Evolutionary conservation across 441 rosid genomes (phyloP).

Genomic region (Corymbia citriodora): DNA sequence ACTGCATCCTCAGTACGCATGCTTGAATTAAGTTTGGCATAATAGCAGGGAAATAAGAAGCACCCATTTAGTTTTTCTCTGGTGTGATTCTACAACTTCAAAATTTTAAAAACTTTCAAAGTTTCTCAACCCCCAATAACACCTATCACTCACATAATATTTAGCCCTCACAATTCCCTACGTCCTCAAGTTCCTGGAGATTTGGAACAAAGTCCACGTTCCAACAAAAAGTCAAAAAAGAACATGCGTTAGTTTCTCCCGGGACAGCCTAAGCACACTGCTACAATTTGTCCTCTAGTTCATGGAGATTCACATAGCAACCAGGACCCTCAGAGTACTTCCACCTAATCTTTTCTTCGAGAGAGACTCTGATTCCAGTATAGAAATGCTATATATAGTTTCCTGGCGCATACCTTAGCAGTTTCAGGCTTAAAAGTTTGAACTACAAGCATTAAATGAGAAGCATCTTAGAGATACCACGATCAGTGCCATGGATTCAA

Average conservation of each 20-base stretch:
- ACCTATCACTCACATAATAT: too few species aligned
- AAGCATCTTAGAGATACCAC: neutral
- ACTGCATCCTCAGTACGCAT: neutral
- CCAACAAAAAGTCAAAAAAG: neutral
- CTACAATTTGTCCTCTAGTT: neutral
- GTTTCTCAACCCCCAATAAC: too few species aligned
- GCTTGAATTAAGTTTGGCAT: neutral
- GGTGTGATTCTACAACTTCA: neutral
- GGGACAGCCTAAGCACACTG: neutral
- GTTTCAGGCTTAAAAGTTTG: neutral
- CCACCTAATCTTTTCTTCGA: neutral
- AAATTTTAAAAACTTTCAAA: too few species aligned
- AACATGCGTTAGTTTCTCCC: neutral
- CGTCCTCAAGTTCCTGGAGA: too few species aligned
- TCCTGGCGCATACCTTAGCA: neutral
- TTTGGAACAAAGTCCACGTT: neutral
- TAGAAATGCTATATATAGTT: neutral
- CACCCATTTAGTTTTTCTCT: neutral
- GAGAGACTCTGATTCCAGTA: neutral
- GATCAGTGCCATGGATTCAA: neutral
- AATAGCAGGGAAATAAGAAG: neutral
- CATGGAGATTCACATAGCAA: neutral
- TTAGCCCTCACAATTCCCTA: too few species aligned
- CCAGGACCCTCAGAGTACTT: neutral
- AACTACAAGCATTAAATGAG: neutral